Conservation (phyloP, 2,329 filamentous ascomycete species). For the Colletotrichum noveboracense region DNA sequence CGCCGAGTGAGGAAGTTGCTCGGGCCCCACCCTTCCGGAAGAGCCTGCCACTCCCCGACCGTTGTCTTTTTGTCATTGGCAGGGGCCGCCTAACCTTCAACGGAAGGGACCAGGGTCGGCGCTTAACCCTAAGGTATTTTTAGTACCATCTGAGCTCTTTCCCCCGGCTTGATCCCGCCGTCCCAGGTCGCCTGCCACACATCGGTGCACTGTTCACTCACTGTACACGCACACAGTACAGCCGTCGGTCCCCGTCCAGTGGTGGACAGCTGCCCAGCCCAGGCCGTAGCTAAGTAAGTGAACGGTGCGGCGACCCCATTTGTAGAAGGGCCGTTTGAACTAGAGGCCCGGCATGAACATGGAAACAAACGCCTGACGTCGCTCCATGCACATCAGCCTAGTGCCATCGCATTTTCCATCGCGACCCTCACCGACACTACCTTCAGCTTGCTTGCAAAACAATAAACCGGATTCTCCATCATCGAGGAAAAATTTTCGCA, state of each 20-base stretch:
- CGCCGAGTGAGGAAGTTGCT: background rate
- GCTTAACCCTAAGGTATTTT: conserved; percentile 20
- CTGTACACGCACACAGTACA: background rate
- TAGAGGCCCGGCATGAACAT: background rate
- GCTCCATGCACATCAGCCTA: background rate
- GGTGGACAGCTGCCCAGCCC: background rate
- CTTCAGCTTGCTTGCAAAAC: background rate
- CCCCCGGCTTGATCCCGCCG: conserved; percentile 3
- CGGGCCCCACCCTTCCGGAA: background rate
- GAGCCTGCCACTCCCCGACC: background rate
- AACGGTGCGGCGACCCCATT: conserved; percentile 17
- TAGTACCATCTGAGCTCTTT: background rate
- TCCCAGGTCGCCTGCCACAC: background rate
- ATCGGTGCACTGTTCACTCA: background rate
- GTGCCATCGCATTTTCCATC: background rate
- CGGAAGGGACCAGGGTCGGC: conserved; percentile 8
- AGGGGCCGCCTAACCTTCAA: background rate
- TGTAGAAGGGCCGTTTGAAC: conserved; percentile 13
- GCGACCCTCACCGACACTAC: background rate
- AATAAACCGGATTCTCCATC: background rate
- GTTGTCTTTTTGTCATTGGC: background rate
- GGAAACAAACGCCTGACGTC: background rate
- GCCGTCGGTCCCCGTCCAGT: background rate
- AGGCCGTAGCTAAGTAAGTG: background rate
- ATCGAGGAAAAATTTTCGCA: background rate